phyloP scores from a whole-genome alignment of 352 stramenopile species.

The Phytophthora ramorum region DNA sequence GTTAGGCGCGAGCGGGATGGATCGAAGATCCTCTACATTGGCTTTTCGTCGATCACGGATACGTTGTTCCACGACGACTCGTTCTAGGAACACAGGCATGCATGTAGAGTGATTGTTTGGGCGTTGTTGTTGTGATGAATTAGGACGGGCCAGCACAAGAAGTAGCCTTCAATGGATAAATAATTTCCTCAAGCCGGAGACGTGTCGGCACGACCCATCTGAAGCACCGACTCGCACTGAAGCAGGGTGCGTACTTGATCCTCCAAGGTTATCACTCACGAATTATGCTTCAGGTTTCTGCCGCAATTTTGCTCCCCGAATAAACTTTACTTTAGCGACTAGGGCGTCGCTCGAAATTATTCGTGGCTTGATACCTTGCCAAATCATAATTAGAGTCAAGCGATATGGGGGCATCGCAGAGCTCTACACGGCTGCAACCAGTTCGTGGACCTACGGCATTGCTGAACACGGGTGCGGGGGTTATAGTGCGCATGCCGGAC shows the following conservation, averaged over 20 bases:
- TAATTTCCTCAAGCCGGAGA: constrained; percentile 3
- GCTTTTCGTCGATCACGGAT: constrained; percentile 62
- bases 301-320: neutral
- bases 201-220: neutral
- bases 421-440: constrained; percentile 36
- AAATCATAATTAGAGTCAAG: constrained; percentile 15
- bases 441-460: constrained; percentile 44
- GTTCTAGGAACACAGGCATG: constrained; percentile 49
- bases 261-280: neutral
- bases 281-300: neutral
- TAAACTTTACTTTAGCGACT: neutral
- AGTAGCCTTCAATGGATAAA: constrained; percentile 4
- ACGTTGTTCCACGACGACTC: constrained; percentile 78
- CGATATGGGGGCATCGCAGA: constrained; percentile 46
- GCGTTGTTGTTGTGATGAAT: constrained; percentile 9
- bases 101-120: constrained; percentile 14
- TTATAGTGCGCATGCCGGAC: constrained; percentile 60
- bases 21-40: constrained; percentile 65
- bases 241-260: neutral
- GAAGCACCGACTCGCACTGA: neutral
- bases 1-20: constrained; percentile 53
- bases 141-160: constrained; percentile 1
- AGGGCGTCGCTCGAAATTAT: neutral
- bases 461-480: constrained; percentile 47
- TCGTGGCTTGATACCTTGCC: neutral